Evolutionary conservation across 1,284 basidiomycete genomes (phyloP).

Genomic region (Tremellales sp.): DNA sequence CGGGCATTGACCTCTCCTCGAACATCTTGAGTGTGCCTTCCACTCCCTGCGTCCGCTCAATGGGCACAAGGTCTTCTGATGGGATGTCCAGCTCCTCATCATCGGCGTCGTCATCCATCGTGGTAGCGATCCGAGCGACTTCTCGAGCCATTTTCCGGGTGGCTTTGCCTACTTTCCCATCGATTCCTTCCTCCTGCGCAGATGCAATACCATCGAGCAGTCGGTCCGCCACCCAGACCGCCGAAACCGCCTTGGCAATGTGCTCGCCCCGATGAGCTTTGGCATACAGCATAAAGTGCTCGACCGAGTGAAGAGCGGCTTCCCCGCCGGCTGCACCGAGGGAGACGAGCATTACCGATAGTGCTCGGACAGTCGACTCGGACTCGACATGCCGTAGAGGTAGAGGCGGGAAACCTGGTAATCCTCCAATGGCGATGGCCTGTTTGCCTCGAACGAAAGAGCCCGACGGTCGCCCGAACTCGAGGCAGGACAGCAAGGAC

Average conservation of each 20-base stretch:
- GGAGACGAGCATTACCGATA: constrained; percentile 66
- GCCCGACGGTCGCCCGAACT: constrained; percentile 59
- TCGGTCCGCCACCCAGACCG: constrained; percentile 74
- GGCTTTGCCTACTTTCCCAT: constrained; percentile 48
- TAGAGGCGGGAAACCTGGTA: constrained; percentile 44
- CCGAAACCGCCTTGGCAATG: constrained; percentile 58
- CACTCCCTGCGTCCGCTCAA: constrained; percentile 60
- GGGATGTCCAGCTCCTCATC: constrained; percentile 55
- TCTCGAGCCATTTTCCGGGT: constrained; percentile 63
- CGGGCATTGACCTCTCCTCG: constrained; percentile 28
- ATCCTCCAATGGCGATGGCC: constrained; percentile 35
- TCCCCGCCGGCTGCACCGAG: constrained; percentile 67
- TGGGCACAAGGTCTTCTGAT: constrained; percentile 39
- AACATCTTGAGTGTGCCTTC: constrained; percentile 44
- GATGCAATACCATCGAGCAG: constrained; percentile 67
- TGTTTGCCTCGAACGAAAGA: constrained; percentile 3
- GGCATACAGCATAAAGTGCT: constrained; percentile 70
- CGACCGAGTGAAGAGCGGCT: constrained; percentile 65
- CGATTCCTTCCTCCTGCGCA: constrained; percentile 38
- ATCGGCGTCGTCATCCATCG: constrained; percentile 68
- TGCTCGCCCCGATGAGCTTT: constrained; percentile 36
- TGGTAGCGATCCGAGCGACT: constrained; percentile 61
- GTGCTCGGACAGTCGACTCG: constrained; percentile 54
- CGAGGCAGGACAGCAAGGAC: constrained; percentile 69
- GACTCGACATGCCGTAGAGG: constrained; percentile 62